Conservation (phyloP, 148 eudicot species). For the Rhododendron ferrugineum region DNA sequence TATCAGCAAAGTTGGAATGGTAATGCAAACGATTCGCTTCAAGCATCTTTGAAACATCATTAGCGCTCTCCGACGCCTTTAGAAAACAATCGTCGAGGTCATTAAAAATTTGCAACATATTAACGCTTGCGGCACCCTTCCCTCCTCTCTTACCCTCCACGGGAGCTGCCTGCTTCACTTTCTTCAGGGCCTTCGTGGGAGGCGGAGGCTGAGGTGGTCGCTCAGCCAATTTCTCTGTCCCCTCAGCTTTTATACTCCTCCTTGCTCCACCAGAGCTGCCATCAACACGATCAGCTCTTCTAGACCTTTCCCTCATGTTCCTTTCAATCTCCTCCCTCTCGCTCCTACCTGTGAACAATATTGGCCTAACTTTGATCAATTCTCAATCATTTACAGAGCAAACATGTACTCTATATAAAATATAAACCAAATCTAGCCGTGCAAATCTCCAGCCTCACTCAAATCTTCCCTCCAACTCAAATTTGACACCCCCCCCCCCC, state of each 20-base stretch:
- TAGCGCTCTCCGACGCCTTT: constrained; percentile 75
- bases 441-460: no score
- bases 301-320: constrained; percentile 37
- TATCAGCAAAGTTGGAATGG: constrained; percentile 92
- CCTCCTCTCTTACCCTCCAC: constrained; percentile 40
- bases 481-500: background rate
- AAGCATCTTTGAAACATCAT: constrained; percentile 79
- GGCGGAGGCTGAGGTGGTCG: constrained; percentile 37
- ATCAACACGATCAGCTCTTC: constrained; percentile 23
- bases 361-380: background rate
- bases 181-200: constrained; percentile 31
- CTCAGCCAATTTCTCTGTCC: constrained; percentile 27
- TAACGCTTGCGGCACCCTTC: constrained; percentile 33
- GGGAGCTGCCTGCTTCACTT: constrained; percentile 28
- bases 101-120: constrained; percentile 50
- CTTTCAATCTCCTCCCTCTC: constrained; percentile 44
- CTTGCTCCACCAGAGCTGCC: constrained; percentile 17
- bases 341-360: constrained; percentile 1
- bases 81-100: constrained; percentile 84
- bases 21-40: constrained; percentile 95
- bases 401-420: background rate
- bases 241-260: constrained; percentile 19
- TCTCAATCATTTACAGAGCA: background rate
- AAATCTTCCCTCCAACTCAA: background rate
- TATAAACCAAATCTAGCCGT: no score